Percentiles rank a stretch among this genome's conserved stretches.
Conservation (phyloP, 768 basidiomycete species). For the Podaxis pistillaris region DNA sequence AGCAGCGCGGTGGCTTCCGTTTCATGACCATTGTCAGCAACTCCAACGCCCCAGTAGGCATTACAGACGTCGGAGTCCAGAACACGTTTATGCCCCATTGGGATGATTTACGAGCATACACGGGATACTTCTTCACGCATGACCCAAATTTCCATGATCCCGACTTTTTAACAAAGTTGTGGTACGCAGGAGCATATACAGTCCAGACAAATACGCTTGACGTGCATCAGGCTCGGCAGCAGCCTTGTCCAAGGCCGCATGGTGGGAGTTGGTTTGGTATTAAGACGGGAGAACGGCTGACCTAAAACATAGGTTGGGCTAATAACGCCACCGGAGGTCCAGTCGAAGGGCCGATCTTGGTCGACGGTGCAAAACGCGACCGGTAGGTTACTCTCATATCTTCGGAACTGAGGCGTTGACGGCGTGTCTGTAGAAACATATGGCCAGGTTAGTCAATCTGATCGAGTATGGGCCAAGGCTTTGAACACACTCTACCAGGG, state of each 20-base stretch:
- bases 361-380: slow-evolving; percentile 54
- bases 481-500: slow-evolving; percentile 19
- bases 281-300: not conserved
- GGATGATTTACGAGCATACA: slow-evolving; percentile 42
- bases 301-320: slow-evolving; percentile 34
- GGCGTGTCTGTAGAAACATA: slow-evolving; percentile 1
- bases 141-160: slow-evolving; percentile 42
- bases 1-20: slow-evolving; percentile 47
- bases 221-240: slow-evolving; percentile 31
- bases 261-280: slow-evolving; percentile 15
- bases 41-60: slow-evolving; percentile 32
- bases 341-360: slow-evolving; percentile 47
- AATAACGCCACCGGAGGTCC: slow-evolving; percentile 48
- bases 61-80: slow-evolving; percentile 41
- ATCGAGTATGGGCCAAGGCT: not conserved
- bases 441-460: slow-evolving; percentile 5
- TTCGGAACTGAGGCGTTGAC: not conserved
- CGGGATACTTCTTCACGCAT: slow-evolving; percentile 44
- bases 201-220: slow-evolving; percentile 50
- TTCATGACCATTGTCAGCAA: slow-evolving; percentile 45
- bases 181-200: slow-evolving; percentile 57
- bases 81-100: slow-evolving; percentile 50
- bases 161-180: slow-evolving; percentile 47
- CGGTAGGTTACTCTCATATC: slow-evolving; percentile 27
- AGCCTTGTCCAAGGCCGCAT: slow-evolving; percentile 25